Evolutionary conservation across 441 rosid genomes (phyloP).

Genomic region (Breynia disticha): DNA sequence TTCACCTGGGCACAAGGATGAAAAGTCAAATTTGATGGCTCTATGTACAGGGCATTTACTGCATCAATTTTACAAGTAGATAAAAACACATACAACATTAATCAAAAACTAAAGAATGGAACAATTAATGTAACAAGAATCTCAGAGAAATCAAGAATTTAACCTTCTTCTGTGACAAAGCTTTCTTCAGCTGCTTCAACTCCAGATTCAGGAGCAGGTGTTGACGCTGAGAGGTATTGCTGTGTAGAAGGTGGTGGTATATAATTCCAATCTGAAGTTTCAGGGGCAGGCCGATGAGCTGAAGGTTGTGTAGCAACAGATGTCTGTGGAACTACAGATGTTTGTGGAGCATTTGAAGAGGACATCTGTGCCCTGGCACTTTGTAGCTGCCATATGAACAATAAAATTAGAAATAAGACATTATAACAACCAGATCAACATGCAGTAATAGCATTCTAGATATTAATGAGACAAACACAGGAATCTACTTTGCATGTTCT

Average conservation of each 20-base stretch:
- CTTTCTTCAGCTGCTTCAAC: constrained; percentile 37
- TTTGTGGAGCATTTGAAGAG: constrained; percentile 22
- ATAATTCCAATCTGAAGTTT: constrained; percentile 44
- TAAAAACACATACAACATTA: background rate
- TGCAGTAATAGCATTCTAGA: background rate
- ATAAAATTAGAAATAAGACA: constrained; percentile 8
- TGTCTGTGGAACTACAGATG: too few relatives aligned
- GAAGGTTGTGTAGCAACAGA: constrained; percentile 24
- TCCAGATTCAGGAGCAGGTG: constrained; percentile 36
- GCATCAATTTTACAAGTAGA: background rate
- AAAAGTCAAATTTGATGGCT: constrained; percentile 8
- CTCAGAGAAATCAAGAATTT: constrained; percentile 1
- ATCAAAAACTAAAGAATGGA: background rate
- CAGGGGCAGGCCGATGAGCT: constrained; percentile 20
- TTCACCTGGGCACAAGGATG: constrained; percentile 35
- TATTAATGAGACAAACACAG: background rate
- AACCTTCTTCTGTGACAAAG: constrained; percentile 47
- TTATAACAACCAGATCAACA: constrained; percentile 5
- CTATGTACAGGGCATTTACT: background rate
- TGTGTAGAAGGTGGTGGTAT: constrained; percentile 24
- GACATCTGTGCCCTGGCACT: constrained; percentile 40
- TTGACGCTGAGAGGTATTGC: constrained; percentile 27
- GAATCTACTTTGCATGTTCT: too few relatives aligned
- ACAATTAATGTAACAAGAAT: constrained; percentile 1
- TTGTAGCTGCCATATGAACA: constrained; percentile 29